These are phyloP conservation scores for Fraxinus floribunda DNA, from an alignment of 305 asterid species.

Conservation along the genomic window DNA sequence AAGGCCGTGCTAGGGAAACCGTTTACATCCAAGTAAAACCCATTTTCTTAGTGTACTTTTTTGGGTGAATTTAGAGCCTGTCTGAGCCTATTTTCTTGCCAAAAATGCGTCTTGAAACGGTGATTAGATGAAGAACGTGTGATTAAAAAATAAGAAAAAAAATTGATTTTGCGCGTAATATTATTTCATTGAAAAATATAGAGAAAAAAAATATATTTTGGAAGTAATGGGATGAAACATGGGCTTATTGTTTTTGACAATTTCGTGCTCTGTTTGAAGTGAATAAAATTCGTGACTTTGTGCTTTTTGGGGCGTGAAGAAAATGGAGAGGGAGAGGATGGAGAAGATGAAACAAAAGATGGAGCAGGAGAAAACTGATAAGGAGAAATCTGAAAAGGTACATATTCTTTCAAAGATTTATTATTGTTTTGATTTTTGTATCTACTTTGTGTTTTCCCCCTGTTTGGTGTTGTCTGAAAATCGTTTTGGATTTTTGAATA, in stretches of 20 bases:
- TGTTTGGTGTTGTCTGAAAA: neutral
- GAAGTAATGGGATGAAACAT: too few relatives aligned
- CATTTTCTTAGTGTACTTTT: too few relatives aligned
- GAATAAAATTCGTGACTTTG: neutral
- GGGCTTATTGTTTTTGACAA: neutral
- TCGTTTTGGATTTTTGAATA: neutral
- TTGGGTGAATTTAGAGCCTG: too few relatives aligned
- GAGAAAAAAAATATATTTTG: neutral
- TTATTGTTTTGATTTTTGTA: neutral
- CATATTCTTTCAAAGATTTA: neutral
- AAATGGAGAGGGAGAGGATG: conserved; percentile 52
- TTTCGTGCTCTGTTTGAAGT: neutral
- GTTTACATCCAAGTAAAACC: conserved; percentile 56
- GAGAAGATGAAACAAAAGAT: conserved; percentile 46
- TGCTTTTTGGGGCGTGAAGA: conserved; percentile 28
- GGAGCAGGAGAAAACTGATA: conserved; percentile 44
- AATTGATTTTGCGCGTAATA: too few relatives aligned
- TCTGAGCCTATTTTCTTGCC: too few relatives aligned
- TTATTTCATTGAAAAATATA: too few relatives aligned
- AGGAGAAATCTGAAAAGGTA: conserved; percentile 52
- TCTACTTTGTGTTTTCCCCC: neutral
- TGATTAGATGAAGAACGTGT: too few relatives aligned
- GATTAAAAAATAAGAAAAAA: too few relatives aligned
- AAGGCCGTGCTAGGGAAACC: conserved; percentile 78
- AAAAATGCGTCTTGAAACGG: too few relatives aligned